Evolutionary conservation across 768 basidiomycete genomes (phyloP), one percentile per base, ranked within the genome.

Genomic region (Suillus brevipes): DNA sequence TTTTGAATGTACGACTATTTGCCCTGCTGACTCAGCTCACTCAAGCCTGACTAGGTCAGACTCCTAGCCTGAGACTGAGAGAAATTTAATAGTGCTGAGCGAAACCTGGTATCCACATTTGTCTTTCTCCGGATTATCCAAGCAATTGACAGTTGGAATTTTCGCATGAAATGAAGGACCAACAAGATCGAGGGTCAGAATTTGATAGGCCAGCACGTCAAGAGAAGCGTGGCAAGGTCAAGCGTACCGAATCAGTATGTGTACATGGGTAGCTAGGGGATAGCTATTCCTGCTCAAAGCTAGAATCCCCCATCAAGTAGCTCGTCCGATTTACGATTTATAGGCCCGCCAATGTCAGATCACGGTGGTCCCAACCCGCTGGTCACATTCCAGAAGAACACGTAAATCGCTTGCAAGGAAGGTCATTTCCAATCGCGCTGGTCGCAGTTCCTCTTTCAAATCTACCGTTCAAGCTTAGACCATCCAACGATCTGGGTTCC

Each of bases 351-450:
- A 14, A 40, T 38, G 37, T 49, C 23, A 58, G 18, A 40, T 58
- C n/a, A n/a, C n/a, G 18, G 7, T 57, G 14, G 23, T 40, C 23
- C 16, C 37, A 59, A 28, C 37, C 34, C 13, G 25, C 57, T 59
- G 37, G 25, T 25, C 36, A 40, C 28, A 52, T 60, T 53, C 56
- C 28, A 65, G 56, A 66, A 42, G 55, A 31, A 65, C 56, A 67
- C 66, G 66, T 65, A 62, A 62, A 67, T 25, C 9, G 18, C 31
- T 31, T 55, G 53, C 57, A 42, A 20, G 37, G 16, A 42, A 28
- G 58, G 40, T n/a, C 28, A 57, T 42, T 59, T 42, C 58, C 40
- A 59, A 42, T 25, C 18, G 28, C 25, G 10, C 23, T 40, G 14
- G 36, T 37, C 55, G 7, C 6, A 25, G 18, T 12, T 42, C 40